A percentile compares a stretch with the other conserved stretches of the same genome.
Evolutionary conservation across 179 eudicot species (phyloP).

Genomic region (Beta corolliflora): DNA sequence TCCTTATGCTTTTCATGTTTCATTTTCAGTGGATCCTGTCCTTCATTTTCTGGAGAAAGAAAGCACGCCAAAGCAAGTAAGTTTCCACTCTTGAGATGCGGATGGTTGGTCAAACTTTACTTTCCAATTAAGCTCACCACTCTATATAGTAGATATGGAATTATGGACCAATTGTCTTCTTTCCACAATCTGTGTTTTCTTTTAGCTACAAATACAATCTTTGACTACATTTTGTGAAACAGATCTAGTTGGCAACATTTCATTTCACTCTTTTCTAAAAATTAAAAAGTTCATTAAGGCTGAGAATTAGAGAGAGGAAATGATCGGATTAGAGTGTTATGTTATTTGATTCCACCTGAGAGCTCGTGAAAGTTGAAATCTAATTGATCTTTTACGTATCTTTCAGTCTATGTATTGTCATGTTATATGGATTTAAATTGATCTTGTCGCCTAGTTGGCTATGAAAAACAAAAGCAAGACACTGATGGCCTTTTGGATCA

Average conservation of each 20-base stretch:
- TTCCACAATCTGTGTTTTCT: background rate
- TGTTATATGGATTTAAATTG: background rate
- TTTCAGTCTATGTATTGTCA: background rate
- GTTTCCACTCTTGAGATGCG: conserved; percentile 24
- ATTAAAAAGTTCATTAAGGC: background rate
- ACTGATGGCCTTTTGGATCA: background rate
- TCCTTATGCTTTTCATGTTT: conserved; percentile 17
- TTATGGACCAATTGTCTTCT: background rate
- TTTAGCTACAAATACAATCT: background rate
- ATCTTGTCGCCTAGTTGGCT: background rate
- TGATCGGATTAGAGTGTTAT: background rate
- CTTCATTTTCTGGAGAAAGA: conserved; percentile 71
- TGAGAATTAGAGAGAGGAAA: background rate
- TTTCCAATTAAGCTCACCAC: background rate
- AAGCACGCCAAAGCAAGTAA: conserved; percentile 69
- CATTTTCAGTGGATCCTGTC: conserved; percentile 62
- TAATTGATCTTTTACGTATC: background rate
- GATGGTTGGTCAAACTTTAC: conserved; percentile 2
- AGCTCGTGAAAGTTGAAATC: background rate
- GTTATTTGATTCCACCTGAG: background rate
- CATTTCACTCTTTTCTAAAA: background rate
- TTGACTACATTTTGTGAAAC: background rate
- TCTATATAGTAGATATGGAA: background rate
- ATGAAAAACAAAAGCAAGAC: background rate
- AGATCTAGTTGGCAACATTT: background rate